Evolutionary conservation across 2,329 filamentous ascomycete genomes (phyloP), one percentile per base, ranked within the genome.

Genomic region (Fusarium sp.): DNA sequence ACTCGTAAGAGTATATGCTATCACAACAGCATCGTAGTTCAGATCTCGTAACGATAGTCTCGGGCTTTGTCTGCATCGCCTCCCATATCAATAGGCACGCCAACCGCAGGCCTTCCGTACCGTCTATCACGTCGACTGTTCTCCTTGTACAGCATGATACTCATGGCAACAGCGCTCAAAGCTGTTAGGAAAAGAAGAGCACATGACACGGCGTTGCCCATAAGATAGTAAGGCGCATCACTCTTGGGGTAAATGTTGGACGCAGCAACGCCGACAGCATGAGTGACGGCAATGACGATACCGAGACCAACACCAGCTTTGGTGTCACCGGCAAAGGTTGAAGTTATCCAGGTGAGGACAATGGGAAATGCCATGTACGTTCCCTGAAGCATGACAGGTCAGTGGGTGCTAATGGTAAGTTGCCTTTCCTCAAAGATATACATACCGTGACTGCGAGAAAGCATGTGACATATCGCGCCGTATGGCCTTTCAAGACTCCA

Each of bases 291-390:
- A 21, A 68, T 68, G 34, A 65, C 65, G 21, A 68, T 62, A 14
- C 65, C 65, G 21, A 68, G 51, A 15, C 65, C 65, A 34, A 68
- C 61, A n/a, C 65, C 65, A 24, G 65, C 65, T 39, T 68, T 68
- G 22, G 65, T 68, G 36, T 68, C 65, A 26, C 65, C 65, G 5
- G 65, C 65, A 57, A 68, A 68, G 8, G 65, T 68, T 15, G 65
- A 68, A 3, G 49, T 62, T 21, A 68, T 68, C 61, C 65, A 68
- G 6, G 65, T 58, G n/a, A 68, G 36, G n/a, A 68, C 61, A 33
- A 68, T 60, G n/a, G 65, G 65, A n/a, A 68, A 68, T 2, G 65
- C 61, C 61, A 68, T 62, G 34, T 65, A 68, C 5, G 61, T 65
- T 33, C 65, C 65, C 49, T 62, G 11, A 13, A 28, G 6, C 6